Evolutionary conservation across 768 basidiomycete species (phyloP).

Genomic region (Nevesoporus exiguus): DNA sequence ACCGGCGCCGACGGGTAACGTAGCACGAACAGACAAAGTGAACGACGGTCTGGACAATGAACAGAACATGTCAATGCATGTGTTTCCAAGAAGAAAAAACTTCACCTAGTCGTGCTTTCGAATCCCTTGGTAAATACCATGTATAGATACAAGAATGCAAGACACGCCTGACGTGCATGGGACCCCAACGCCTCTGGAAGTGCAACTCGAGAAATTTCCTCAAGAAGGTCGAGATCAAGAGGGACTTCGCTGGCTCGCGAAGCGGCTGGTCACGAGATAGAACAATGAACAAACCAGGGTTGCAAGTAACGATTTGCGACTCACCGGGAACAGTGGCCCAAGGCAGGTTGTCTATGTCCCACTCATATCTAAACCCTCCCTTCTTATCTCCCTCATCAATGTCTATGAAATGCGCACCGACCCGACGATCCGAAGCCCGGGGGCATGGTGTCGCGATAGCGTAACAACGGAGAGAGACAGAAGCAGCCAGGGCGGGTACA

Average conservation of each 20-base stretch:
- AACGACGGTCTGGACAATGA: slow-evolving; percentile 57
- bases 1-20: slow-evolving; percentile 91
- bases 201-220: slow-evolving; percentile 55
- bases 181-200: slow-evolving; percentile 31
- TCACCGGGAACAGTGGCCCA: slow-evolving; percentile 65
- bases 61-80: slow-evolving; percentile 12
- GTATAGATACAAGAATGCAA: slow-evolving; percentile 93
- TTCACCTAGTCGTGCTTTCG: slow-evolving; percentile 54
- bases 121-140: slow-evolving; percentile 57
- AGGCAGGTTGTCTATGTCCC: slow-evolving; percentile 73
- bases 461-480: slow-evolving; percentile 94
- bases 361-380: slow-evolving; percentile 66
- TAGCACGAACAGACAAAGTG: slow-evolving; percentile 79
- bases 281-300: neutral
- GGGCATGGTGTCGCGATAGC: slow-evolving; percentile 73
- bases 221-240: slow-evolving; percentile 71
- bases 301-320: neutral
- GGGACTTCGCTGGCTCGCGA: slow-evolving; percentile 26
- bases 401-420: slow-evolving; percentile 67
- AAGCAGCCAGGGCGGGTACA: slow-evolving; percentile 93
- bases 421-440: slow-evolving; percentile 38
- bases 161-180: slow-evolving; percentile 44
- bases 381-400: slow-evolving; percentile 40
- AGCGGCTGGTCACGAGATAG: slow-evolving; percentile 1
- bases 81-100: slow-evolving; percentile 20